phyloP scores from a whole-genome alignment of 441 rosid genomes.

The Gossypium laxum region DNA sequence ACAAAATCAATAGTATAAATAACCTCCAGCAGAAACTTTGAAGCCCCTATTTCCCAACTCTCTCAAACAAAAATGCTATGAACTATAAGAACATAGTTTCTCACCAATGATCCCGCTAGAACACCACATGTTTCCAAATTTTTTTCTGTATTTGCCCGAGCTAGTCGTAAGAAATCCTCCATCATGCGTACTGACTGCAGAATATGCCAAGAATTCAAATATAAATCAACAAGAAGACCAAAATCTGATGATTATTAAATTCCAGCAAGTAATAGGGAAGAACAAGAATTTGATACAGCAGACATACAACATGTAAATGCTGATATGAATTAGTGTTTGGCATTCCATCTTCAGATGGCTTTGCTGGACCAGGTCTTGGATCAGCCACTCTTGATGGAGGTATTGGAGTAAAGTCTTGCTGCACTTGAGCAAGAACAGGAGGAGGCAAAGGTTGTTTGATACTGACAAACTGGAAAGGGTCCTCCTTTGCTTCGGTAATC shows the following conservation, averaged over 20 bases:
- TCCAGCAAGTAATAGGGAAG: slow-evolving; percentile 3
- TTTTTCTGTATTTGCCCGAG: slow-evolving; percentile 60
- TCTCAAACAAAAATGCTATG: slow-evolving; percentile 3
- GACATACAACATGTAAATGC: slow-evolving; percentile 76
- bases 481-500: slow-evolving; percentile 49
- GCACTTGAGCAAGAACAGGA: slow-evolving; percentile 82
- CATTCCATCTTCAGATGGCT: slow-evolving; percentile 42
- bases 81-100: slow-evolving; percentile 16
- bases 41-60: not conserved
- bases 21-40: slow-evolving; percentile 7
- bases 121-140: slow-evolving; percentile 92
- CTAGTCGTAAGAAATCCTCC: slow-evolving; percentile 79
- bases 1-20: not conserved
- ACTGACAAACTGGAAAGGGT: slow-evolving; percentile 68
- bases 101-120: slow-evolving; percentile 89
- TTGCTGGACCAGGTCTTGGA: slow-evolving; percentile 95
- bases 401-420: slow-evolving; percentile 49
- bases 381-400: slow-evolving; percentile 91
- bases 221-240: slow-evolving; percentile 1
- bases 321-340: slow-evolving; percentile 50
- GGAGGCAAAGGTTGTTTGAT: slow-evolving; percentile 80
- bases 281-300: slow-evolving; percentile 5
- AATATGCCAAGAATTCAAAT: slow-evolving; percentile 4
- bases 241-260: slow-evolving; percentile 5
- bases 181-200: slow-evolving; percentile 77